Conservation (phyloP, 2,329 filamentous ascomycete species). For the Coniochaeta sp. region DNA sequence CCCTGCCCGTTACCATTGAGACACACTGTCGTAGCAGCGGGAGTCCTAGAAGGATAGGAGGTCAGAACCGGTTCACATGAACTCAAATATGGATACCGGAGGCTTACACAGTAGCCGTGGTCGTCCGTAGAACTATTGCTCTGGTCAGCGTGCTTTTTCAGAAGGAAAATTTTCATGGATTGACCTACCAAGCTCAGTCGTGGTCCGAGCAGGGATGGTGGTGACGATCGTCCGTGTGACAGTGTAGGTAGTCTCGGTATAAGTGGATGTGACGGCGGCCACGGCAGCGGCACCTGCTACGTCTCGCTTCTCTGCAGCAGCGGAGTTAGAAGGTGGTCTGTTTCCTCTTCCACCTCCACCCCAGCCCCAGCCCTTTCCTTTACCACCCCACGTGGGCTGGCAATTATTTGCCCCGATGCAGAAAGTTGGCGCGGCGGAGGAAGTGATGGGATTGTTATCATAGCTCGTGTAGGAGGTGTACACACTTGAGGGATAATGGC, state of each 20-base stretch:
- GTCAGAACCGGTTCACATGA: neutral
- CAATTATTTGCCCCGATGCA: constrained; percentile 2
- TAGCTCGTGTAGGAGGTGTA: constrained; percentile 2
- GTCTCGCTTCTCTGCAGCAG: constrained; percentile 10
- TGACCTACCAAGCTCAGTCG: constrained; percentile 23
- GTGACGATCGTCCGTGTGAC: constrained; percentile 27
- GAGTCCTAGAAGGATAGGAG: constrained; percentile 16
- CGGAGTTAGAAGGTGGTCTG: neutral
- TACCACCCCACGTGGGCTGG: constrained; percentile 1
- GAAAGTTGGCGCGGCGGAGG: constrained; percentile 1
- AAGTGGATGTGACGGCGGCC: constrained; percentile 25
- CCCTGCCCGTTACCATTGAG: constrained; percentile 15
- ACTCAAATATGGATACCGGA: neutral
- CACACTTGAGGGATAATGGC: constrained; percentile 23
- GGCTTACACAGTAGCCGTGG: constrained; percentile 15
- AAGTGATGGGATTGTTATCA: neutral
- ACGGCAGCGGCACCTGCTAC: constrained; percentile 12
- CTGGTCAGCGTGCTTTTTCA: neutral
- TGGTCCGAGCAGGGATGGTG: constrained; percentile 21
- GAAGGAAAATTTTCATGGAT: neutral
- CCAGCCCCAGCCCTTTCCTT: neutral
- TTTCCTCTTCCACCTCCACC: neutral
- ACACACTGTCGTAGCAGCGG: constrained; percentile 25
- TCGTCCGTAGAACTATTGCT: constrained; percentile 10
- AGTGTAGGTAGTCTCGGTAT: constrained; percentile 27